phyloP scores from a whole-genome alignment of 2,329 filamentous ascomycete species.

The Stemphylium lycopersici region DNA sequence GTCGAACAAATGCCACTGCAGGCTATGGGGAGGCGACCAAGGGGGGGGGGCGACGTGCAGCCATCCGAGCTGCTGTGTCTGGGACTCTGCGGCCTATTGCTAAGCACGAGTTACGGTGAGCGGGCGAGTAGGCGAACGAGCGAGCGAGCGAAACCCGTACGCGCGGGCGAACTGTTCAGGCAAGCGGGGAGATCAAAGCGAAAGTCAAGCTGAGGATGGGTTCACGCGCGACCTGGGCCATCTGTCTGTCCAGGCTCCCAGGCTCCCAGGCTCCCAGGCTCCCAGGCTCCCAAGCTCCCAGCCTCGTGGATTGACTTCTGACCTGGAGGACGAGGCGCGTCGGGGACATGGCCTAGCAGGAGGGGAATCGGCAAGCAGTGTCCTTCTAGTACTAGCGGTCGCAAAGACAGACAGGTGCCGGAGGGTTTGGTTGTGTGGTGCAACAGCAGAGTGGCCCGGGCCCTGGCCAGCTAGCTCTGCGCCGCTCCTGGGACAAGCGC shows the following conservation, averaged over 20 bases:
- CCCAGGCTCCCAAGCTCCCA: no score
- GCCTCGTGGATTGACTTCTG: no score
- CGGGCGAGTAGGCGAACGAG: constrained; percentile 4
- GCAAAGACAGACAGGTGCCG: constrained; percentile 17
- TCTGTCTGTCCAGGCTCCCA: no score
- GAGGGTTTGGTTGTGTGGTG: constrained; percentile 20
- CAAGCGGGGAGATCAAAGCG: no score
- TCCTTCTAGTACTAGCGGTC: neutral
- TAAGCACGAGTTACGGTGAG: constrained; percentile 17
- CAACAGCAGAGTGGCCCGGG: constrained; percentile 23
- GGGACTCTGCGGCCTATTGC: constrained; percentile 5
- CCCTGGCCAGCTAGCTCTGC: constrained; percentile 20
- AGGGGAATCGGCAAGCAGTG: constrained; percentile 5
- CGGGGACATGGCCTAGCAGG: neutral
- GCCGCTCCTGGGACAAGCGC: constrained; percentile 27
- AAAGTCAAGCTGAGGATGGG: no score
- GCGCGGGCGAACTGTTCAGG: no score
- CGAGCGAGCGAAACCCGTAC: no score
- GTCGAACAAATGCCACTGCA: constrained; percentile 38
- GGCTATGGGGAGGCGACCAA: neutral
- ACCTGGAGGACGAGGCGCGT: no score
- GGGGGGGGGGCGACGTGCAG: constrained; percentile 5
- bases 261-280: no score
- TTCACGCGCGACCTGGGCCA: no score
- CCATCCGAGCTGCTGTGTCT: no score